These are phyloP conservation scores for Marchantia polymorpha DNA, from an alignment of 225 moss, liverwort and hornwort species.

Conservation along the genomic window DNA sequence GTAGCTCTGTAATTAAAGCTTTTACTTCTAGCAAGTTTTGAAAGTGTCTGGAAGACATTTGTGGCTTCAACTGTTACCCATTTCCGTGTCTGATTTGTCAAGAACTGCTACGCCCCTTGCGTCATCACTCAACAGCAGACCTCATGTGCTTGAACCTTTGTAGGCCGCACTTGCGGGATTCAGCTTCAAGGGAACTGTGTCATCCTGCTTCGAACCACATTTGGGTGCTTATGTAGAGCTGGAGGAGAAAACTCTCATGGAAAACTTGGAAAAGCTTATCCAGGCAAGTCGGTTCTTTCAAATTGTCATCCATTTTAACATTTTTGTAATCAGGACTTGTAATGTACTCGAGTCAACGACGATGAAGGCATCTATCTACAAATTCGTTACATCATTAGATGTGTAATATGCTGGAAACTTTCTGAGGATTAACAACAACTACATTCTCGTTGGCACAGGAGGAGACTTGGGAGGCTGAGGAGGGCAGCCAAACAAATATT, in stretches of 20 bases:
- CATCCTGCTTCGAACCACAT: constrained; percentile 97
- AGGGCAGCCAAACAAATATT: constrained; percentile 84
- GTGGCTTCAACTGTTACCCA: too few species aligned
- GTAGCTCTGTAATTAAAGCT: neutral
- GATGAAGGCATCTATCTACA: neutral
- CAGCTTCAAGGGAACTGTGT: constrained; percentile 93
- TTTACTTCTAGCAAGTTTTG: neutral
- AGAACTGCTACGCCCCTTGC: neutral
- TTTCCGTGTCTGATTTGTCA: neutral
- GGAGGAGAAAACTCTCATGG: constrained; percentile 95
- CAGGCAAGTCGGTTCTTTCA: constrained; percentile 38
- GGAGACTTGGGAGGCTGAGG: constrained; percentile 98
- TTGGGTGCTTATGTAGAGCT: constrained; percentile 90
- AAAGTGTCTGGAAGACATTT: too few species aligned
- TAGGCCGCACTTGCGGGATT: constrained; percentile 88
- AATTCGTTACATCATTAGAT: neutral
- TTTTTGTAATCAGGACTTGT: neutral
- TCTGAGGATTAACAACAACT: neutral
- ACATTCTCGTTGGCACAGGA: constrained; percentile 46
- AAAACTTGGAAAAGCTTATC: constrained; percentile 84
- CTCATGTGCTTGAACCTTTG: constrained; percentile 1
- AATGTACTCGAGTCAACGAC: neutral
- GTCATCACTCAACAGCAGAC: neutral
- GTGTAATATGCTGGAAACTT: neutral
- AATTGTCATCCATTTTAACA: neutral